These are phyloP conservation scores for Xylariaceae sp. DNA, from an alignment of 2,329 filamentous ascomycete genomes.

Conservation along the genomic window DNA sequence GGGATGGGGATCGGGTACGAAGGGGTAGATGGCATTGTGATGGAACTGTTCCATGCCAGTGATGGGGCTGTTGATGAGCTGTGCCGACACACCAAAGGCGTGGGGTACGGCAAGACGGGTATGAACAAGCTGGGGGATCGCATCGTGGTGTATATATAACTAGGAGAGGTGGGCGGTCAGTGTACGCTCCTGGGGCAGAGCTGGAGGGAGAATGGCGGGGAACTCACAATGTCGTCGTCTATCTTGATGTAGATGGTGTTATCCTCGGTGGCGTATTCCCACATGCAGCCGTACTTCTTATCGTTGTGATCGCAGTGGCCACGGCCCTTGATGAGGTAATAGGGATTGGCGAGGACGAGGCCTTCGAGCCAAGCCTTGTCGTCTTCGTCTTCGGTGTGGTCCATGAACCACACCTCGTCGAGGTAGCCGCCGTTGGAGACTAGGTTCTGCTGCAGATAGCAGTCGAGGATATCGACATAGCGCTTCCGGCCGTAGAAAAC, in stretches of 20 bases:
- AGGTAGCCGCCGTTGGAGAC: slow-evolving; percentile 42
- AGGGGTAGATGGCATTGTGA: slow-evolving; percentile 48
- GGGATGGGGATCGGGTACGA: slow-evolving; percentile 44
- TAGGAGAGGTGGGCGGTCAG: too few relatives aligned
- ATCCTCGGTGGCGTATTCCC: slow-evolving; percentile 28
- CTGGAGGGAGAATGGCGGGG: neutral
- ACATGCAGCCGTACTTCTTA: slow-evolving; percentile 33
- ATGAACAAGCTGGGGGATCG: slow-evolving; percentile 51
- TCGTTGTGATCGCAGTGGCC: slow-evolving; percentile 32
- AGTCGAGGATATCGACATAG: slow-evolving; percentile 44
- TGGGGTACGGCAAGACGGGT: slow-evolving; percentile 49
- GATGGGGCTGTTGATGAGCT: slow-evolving; percentile 54
- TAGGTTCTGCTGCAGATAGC: slow-evolving; percentile 43
- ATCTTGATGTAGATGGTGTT: slow-evolving; percentile 41
- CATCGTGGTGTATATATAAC: slow-evolving; percentile 31
- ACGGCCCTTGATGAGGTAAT: slow-evolving; percentile 34
- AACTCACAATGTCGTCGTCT: slow-evolving; percentile 43
- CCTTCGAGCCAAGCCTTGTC: slow-evolving; percentile 39
- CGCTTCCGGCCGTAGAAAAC: slow-evolving; percentile 44
- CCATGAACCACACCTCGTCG: slow-evolving; percentile 43
- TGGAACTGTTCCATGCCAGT: slow-evolving; percentile 53
- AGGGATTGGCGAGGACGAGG: slow-evolving; percentile 33
- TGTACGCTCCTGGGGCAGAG: too few relatives aligned
- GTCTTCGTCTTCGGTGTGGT: slow-evolving; percentile 36
- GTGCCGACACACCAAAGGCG: slow-evolving; percentile 49